phyloP scores from a whole-genome alignment of 495 filamentous ascomycete species.

The Trichoderma reesei region DNA sequence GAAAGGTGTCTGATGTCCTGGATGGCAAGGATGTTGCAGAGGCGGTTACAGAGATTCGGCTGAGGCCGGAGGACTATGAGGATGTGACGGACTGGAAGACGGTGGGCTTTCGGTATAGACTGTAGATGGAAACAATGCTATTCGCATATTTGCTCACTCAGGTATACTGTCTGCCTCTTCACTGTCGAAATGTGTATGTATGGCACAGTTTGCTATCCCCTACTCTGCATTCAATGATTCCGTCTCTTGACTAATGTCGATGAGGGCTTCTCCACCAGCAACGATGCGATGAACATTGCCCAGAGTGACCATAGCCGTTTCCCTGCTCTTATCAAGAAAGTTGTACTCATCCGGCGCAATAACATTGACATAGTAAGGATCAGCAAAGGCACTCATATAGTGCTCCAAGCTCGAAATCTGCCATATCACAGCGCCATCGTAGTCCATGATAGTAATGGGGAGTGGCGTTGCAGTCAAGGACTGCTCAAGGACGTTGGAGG shows the following conservation, averaged over 20 bases:
- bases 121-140: slow-evolving; percentile 10
- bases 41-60: slow-evolving; percentile 22
- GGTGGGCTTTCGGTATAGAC: slow-evolving; percentile 42
- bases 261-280: background rate
- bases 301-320: background rate
- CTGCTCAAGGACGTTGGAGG: background rate
- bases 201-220: background rate
- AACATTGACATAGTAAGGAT: slow-evolving; percentile 7
- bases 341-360: slow-evolving; percentile 10
- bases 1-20: slow-evolving; percentile 25
- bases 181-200: no score
- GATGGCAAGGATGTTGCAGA: slow-evolving; percentile 24
- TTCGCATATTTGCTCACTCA: background rate
- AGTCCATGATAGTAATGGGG: slow-evolving; percentile 2
- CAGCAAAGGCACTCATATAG: slow-evolving; percentile 4
- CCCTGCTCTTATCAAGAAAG: slow-evolving; percentile 10
- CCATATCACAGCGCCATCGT: slow-evolving; percentile 8
- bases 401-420: slow-evolving; percentile 3
- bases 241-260: background rate
- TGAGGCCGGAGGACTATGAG: slow-evolving; percentile 41
- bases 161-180: no score
- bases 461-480: background rate
- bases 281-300: background rate
- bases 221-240: background rate
- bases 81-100: slow-evolving; percentile 43